Evolutionary conservation across 768 basidiomycete species (phyloP).

Genomic region (Omphalotus guepiniiformis): DNA sequence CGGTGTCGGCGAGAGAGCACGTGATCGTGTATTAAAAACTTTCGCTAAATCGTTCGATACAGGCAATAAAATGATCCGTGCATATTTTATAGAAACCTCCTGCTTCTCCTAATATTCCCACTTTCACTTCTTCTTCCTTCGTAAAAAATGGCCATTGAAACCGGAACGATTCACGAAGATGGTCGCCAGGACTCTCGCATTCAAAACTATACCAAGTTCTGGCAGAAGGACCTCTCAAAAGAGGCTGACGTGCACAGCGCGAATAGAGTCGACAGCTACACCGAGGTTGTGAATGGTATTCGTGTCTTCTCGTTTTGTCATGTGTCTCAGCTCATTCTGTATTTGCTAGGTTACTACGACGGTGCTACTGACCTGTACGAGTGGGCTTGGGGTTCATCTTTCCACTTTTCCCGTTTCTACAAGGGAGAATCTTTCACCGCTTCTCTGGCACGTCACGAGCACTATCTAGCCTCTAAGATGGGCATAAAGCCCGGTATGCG

Average conservation of each 20-base stretch:
- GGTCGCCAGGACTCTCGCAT: conserved; percentile 66
- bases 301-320: conserved; percentile 17
- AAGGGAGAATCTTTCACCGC: conserved; percentile 77
- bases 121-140: background rate
- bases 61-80: too few relatives aligned
- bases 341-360: conserved; percentile 81
- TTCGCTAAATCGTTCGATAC: too few relatives aligned
- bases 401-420: conserved; percentile 98
- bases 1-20: too few relatives aligned
- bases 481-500: conserved; percentile 83
- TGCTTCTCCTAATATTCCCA: background rate
- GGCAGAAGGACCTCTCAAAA: conserved; percentile 76
- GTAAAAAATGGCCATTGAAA: background rate
- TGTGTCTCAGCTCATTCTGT: background rate
- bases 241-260: conserved; percentile 65
- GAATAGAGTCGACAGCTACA: conserved; percentile 76
- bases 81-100: too few relatives aligned
- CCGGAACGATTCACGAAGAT: conserved; percentile 34
- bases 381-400: conserved; percentile 87
- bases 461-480: conserved; percentile 92
- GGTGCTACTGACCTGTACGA: conserved; percentile 95
- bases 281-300: conserved; percentile 93
- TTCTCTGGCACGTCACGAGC: conserved; percentile 90
- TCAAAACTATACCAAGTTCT: conserved; percentile 85
- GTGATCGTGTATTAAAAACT: too few relatives aligned